These are phyloP conservation scores for Actinomortierella ambigua DNA, from an alignment of 371 early-diverging fungal genomes.

Conservation along the genomic window DNA sequence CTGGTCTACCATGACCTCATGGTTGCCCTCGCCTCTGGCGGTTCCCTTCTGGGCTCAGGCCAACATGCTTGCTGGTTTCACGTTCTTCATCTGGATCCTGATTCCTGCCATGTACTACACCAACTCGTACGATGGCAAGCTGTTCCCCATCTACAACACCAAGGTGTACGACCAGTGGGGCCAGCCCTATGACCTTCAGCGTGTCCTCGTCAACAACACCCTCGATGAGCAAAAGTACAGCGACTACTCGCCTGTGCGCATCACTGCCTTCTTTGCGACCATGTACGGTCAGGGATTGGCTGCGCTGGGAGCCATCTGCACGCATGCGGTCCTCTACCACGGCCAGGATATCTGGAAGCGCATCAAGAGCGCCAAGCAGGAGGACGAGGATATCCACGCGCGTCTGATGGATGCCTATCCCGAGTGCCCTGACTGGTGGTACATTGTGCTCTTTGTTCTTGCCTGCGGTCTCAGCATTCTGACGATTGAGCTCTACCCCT, in stretches of 20 bases:
- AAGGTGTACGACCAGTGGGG: slow-evolving; percentile 55
- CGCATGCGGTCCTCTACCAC: slow-evolving; percentile 60
- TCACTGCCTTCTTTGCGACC: slow-evolving; percentile 68
- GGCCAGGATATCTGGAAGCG: slow-evolving; percentile 52
- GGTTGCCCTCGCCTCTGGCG: slow-evolving; percentile 71
- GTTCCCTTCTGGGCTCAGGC: slow-evolving; percentile 77
- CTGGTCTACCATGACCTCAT: slow-evolving; percentile 75
- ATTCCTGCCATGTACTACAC: slow-evolving; percentile 73
- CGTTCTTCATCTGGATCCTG: slow-evolving; percentile 76
- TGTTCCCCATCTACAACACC: slow-evolving; percentile 68
- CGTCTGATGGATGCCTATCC: slow-evolving; percentile 61
- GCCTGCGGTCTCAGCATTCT: slow-evolving; percentile 68
- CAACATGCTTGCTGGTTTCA: slow-evolving; percentile 72
- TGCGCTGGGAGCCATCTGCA: slow-evolving; percentile 59
- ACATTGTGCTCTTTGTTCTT: slow-evolving; percentile 58
- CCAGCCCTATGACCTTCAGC: slow-evolving; percentile 54
- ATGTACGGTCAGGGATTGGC: slow-evolving; percentile 70
- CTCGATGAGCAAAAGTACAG: slow-evolving; percentile 56
- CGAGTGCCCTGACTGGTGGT: slow-evolving; percentile 83
- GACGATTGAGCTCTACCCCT: slow-evolving; percentile 58
- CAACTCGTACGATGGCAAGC: slow-evolving; percentile 68
- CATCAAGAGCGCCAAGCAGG: slow-evolving; percentile 49
- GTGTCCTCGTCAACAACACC: slow-evolving; percentile 52
- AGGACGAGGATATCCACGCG: slow-evolving; percentile 69
- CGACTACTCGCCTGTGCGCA: slow-evolving; percentile 66